Evolutionary conservation across 495 filamentous ascomycete genomes (phyloP), one percentile per base, ranked within the genome.

Genomic region (Terfezia boudieri): DNA sequence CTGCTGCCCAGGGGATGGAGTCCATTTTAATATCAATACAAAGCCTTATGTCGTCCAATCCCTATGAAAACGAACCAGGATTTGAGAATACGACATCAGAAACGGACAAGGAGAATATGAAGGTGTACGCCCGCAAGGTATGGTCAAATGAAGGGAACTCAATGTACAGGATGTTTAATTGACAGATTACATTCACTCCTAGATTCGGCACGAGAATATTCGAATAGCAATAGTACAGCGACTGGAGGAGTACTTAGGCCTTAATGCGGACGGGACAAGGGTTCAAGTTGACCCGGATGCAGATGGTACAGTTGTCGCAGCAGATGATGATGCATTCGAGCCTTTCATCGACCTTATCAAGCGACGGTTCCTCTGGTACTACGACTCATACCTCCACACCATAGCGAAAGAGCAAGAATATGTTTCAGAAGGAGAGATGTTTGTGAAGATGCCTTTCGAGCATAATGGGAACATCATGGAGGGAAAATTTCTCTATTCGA

Each of bases 21-120:
- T 95, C 90, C 0, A 83, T 95, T 51, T 67, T 98, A 36, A 77
- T 96, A 36, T 96, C 90, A 6, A 95, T 98, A 53, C 90, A 98
- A 66, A 94, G 86, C 62, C 71, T 98, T 32, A 87, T 98, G 81
- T 92, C 86, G 1, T 68, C 77, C 22, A 94, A 95, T 64, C 90
- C 90, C 0, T 98, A 94, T 67, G 85, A 90, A 66, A 93, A 95
- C 59, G 90, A 98, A 63, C 90, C 90, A 16, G 90, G 90, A 9
- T 94, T 83, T 60, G 90, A 95, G 60, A 74, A 82, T 52, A 76
- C 79, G 17, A 79, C 78, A 36, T 74, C 76, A 20, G 67, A 71
- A 4, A 67, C 73, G 10, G 83, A 94, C 62, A 80, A 83, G 69
- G 77, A 81, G 64, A 74, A 80, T 50, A 84, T 84, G 66, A 74